Base-by-base conservation (phyloP, 2,329 filamentous ascomycete species). In the Botryosphaeria dothidea region DNA sequence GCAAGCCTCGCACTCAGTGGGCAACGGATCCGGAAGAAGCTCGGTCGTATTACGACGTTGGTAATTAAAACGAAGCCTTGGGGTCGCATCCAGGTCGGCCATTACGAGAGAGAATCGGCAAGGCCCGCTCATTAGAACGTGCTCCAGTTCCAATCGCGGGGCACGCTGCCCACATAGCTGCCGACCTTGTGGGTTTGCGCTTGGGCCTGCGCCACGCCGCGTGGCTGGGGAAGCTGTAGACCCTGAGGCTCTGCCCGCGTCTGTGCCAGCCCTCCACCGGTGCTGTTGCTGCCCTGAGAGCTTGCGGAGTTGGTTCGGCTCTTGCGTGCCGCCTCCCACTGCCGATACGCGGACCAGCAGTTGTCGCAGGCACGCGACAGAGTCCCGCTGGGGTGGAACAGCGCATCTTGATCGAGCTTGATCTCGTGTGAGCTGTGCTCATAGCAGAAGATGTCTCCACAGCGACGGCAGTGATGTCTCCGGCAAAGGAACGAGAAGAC, bases 391-490 rank as follows among this genome's bases (percentile, higher is more conserved):
- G 90, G 90, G 77, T 94, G 92, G 80, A 90, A 92, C 72, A 90
- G 88, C 65, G 90, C 90, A 71, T 92, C 85, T 78, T 93, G 90
- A 73, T 93, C 90, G 45, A 94, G 88, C 4, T 89, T 89, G 41
- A 92, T 84, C 64, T 81, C 81, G 71, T 84, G 85, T 66, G 81
- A 79, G 60, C 89, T 90, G 80, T 93, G 91, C 67, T 81, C 79
- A 75, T 90, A 88, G 81, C 91, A 94, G 77, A 92, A 93, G 75
- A 93, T 91, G 80, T 92, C 89, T 65, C 91, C 91, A 72, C 91
- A 94, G 69, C 88, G 88, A 69, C 91, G 89, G 79, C 91, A 94
- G 81, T 94, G 91, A 74, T 93, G 91, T 57, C 90, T 88, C 19
- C 91, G 88, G 66, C 85, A 88, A 79, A 91, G 91, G 79, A 92